Conservation (phyloP, 331 rosid genomes). For the Quercus lobata region DNA sequence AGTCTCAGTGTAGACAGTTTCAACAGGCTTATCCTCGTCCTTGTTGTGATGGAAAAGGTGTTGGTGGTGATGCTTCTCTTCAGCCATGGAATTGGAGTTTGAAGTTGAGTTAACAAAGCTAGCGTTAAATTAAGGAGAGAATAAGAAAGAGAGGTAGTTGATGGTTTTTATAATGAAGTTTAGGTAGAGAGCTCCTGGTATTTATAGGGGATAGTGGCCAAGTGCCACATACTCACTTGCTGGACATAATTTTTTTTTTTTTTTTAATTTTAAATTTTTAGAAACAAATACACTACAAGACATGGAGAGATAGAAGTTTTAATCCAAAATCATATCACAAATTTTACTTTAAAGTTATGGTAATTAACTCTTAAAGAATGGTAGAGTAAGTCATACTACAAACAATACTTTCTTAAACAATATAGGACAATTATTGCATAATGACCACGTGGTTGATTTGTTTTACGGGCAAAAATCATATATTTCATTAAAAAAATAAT, state of each 20-base stretch:
- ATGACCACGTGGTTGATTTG: too few relatives aligned
- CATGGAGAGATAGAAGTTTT: too few relatives aligned
- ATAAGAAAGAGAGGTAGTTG: neutral
- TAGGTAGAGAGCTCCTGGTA: neutral
- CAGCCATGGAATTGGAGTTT: constrained; percentile 34
- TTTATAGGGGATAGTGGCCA: neutral
- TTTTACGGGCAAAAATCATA: too few relatives aligned
- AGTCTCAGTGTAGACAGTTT: constrained; percentile 17
- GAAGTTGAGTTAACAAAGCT: neutral
- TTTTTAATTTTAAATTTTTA: too few relatives aligned
- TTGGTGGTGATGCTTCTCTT: constrained; percentile 33
- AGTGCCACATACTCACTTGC: neutral
- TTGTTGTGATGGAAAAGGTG: neutral
- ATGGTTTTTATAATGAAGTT: neutral
- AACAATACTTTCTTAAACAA: fast-evolving
- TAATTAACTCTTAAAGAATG: fast-evolving
- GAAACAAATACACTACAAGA: fast-evolving
- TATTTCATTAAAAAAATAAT: too few relatives aligned
- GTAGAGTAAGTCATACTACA: fast-evolving
- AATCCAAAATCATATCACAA: too few relatives aligned
- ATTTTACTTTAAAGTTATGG: neutral
- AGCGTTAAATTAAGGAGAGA: too few relatives aligned
- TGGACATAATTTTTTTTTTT: neutral
- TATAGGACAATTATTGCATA: too few relatives aligned
- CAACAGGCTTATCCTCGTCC: constrained; percentile 14